These are phyloP conservation scores for Phytophthora crassamura DNA, from an alignment of 352 stramenopile genomes.

Conservation along the genomic window DNA sequence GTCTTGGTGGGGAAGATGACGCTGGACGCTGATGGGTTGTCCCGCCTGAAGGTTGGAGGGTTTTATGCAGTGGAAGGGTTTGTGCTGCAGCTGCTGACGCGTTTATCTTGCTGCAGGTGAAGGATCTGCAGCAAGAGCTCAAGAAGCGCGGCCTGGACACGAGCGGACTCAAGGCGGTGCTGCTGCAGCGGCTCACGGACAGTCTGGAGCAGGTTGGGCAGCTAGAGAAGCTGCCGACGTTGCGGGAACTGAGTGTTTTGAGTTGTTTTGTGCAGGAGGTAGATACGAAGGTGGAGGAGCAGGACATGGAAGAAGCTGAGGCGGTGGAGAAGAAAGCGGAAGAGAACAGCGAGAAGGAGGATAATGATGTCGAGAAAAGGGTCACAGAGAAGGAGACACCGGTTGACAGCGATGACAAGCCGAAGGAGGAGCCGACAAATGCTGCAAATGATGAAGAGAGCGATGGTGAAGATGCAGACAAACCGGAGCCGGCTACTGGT, in stretches of 20 bases:
- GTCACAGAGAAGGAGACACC: background rate
- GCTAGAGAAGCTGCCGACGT: background rate
- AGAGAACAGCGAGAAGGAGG: background rate
- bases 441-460: background rate
- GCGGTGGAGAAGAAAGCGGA: background rate
- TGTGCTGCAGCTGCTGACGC: background rate
- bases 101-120: slow-evolving; percentile 43
- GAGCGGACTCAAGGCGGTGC: slow-evolving; percentile 47
- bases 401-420: background rate
- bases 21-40: slow-evolving; percentile 21
- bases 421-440: background rate
- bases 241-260: background rate
- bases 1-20: slow-evolving; percentile 15
- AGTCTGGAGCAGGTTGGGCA: slow-evolving; percentile 36
- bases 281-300: background rate
- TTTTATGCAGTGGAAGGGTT: background rate
- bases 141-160: slow-evolving; percentile 49
- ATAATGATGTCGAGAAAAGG: background rate
- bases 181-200: slow-evolving; percentile 46
- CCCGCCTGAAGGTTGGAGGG: slow-evolving; percentile 31
- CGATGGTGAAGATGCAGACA: background rate
- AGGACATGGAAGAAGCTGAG: background rate
- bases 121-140: slow-evolving; percentile 58
- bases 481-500: background rate
- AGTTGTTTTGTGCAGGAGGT: background rate